A percentile compares a stretch with the other conserved stretches of the same genome.
Evolutionary conservation across 2,329 filamentous ascomycete species (phyloP).

Genomic region (Neonectria neomacrospora): DNA sequence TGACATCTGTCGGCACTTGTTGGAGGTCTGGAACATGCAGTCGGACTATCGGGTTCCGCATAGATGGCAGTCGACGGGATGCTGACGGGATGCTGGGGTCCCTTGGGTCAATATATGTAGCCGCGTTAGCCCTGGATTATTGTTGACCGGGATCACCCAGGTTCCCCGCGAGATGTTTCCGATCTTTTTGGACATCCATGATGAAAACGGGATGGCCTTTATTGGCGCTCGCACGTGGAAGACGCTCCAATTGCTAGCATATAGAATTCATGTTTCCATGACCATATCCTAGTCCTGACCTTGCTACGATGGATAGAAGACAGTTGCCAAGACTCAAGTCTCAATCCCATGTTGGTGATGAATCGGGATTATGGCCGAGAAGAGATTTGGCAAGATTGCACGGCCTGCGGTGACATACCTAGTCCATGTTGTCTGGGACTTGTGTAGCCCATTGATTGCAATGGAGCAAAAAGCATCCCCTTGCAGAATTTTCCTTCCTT

Average conservation of each 20-base stretch:
- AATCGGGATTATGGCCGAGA: conserved; percentile 5
- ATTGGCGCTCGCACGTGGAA: background rate
- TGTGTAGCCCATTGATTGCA: background rate
- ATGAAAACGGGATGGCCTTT: background rate
- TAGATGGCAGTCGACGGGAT: conserved; percentile 16
- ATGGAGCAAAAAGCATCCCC: background rate
- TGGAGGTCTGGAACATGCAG: conserved; percentile 18
- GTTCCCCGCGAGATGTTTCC: conserved; percentile 16
- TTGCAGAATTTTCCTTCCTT: background rate
- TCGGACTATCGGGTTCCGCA: conserved; percentile 11
- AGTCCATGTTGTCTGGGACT: conserved; percentile 6
- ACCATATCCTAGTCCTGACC: background rate
- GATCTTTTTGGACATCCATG: conserved; percentile 2
- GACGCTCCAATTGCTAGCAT: background rate
- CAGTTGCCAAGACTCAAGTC: background rate
- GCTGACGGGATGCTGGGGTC: conserved; percentile 12
- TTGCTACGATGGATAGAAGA: background rate
- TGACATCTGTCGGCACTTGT: conserved; percentile 12
- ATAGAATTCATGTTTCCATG: background rate
- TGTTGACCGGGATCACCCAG: conserved; percentile 22
- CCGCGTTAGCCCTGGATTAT: conserved; percentile 1
- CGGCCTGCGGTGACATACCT: conserved; percentile 7
- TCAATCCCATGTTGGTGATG: conserved; percentile 1
- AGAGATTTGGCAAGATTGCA: conserved; percentile 1
- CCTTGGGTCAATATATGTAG: conserved; percentile 13